A percentile compares a stretch with the other conserved stretches of the same genome.
Evolutionary conservation across 768 basidiomycete genomes (phyloP).

Genomic region (Rubroboletus satanas): DNA sequence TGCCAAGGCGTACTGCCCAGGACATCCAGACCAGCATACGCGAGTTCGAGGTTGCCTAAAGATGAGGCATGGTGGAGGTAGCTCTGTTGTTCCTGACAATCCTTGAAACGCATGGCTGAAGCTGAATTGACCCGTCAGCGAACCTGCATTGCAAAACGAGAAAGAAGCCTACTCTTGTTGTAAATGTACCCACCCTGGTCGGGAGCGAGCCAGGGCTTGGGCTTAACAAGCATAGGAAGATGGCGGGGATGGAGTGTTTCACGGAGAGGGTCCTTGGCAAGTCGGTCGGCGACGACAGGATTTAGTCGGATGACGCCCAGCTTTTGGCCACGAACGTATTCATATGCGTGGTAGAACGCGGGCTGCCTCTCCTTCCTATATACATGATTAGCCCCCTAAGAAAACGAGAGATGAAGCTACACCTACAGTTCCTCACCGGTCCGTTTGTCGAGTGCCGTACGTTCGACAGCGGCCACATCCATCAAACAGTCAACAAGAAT

Average conservation of each 20-base stretch:
- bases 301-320: conserved; percentile 91
- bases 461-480: conserved; percentile 73
- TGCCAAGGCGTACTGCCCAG: conserved; percentile 88
- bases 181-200: conserved; percentile 82
- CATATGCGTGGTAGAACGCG: conserved; percentile 89
- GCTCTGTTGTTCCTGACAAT: conserved; percentile 74
- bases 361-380: conserved; percentile 73
- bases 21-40: conserved; percentile 87
- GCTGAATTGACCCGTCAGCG: conserved; percentile 35
- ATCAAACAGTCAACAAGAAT: conserved; percentile 81
- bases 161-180: conserved; percentile 55
- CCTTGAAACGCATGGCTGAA: conserved; percentile 88
- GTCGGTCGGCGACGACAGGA: conserved; percentile 67
- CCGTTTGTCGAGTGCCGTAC: conserved; percentile 52
- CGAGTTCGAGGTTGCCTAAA: conserved; percentile 72
- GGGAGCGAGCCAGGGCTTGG: conserved; percentile 78
- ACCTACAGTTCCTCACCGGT: conserved; percentile 63
- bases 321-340: conserved; percentile 90
- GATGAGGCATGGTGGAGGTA: conserved; percentile 75
- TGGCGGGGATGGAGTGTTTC: conserved; percentile 87
- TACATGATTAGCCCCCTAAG: conserved; percentile 1
- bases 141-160: not conserved
- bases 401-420: not conserved
- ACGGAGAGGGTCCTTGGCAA: conserved; percentile 68
- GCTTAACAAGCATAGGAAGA: conserved; percentile 91